Evolutionary conservation across 805 yeast genomes (phyloP), one percentile per base, ranked within the genome.

Genomic region (Pichia exigua): DNA sequence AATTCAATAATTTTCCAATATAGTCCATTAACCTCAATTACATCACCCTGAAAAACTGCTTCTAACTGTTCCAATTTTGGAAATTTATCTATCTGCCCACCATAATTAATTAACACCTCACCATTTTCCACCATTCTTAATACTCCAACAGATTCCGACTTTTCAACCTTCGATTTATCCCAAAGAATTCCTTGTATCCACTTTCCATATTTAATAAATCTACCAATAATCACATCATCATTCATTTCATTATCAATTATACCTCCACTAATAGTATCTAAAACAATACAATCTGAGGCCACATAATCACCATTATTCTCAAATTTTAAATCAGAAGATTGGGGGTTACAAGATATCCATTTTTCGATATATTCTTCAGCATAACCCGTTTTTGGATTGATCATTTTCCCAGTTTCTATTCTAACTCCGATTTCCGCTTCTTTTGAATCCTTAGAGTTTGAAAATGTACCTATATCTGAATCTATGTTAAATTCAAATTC

Each of bases 101-200:
- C 66, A 42, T 45, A 59, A 9, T 53, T 50, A 21, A 62, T 51
- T 17, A 57, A 45, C 5, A 42, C 20, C 3, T 35, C 43, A 59
- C 59, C 56, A 11, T 27, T 22, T 8, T 47, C 49, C 22, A 54
- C 54, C 43, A 56, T 42, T 42, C 43, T 51, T 41, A 52, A 57
- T 30, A 50, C 28, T 21, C 68, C 55, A 15, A 63, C 47, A 18
- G 58, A 54, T 7, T 59, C 11, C 41, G 38, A 5, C 70, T 54
- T 59, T 32, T 11, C 42, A 58, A 12, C 43, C 2, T 38, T 17
- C 3, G 26, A 24, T 46, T 46, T 65, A 45, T 61, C 58, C 68
- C 68, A 72, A 3, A 76, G 51, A 1, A 80, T 53, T 0, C 81
- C 84, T 61, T 78, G 82, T 3, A 67, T 59, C 81, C 82, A 79